Percentiles rank a stretch among this genome's conserved stretches.
These are phyloP conservation scores for Isabelozyma pseudorhagii DNA, from an alignment of 805 yeast species.

Conservation along the genomic window DNA sequence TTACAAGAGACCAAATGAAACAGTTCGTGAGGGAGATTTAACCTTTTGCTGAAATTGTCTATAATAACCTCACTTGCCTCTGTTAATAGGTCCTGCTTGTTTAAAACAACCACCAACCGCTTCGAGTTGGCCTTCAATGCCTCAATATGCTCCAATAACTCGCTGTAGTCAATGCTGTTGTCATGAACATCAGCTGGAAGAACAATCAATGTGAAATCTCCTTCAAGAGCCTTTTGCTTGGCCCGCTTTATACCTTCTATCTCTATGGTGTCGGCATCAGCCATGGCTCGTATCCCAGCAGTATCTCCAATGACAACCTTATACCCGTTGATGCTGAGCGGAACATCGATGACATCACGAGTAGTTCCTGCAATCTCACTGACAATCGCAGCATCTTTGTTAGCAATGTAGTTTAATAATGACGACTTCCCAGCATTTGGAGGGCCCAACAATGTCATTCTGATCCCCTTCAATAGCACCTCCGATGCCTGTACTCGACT, in stretches of 20 bases:
- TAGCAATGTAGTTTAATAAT: slow-evolving; percentile 68
- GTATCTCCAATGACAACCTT: slow-evolving; percentile 87
- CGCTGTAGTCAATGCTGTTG: slow-evolving; percentile 22
- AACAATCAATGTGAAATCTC: slow-evolving; percentile 71
- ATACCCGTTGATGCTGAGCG: slow-evolving; percentile 77
- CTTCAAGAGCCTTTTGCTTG: slow-evolving; percentile 48
- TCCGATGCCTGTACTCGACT: slow-evolving; percentile 53
- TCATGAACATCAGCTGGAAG: slow-evolving; percentile 43
- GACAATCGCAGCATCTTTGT: slow-evolving; percentile 84
- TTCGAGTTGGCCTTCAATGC: slow-evolving; percentile 23
- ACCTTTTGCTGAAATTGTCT: slow-evolving; percentile 3
- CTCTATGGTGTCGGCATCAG: slow-evolving; percentile 58
- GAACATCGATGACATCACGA: slow-evolving; percentile 79
- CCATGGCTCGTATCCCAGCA: slow-evolving; percentile 71
- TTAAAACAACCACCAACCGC: slow-evolving; percentile 46
- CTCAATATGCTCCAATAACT: slow-evolving; percentile 37
- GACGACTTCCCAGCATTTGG: slow-evolving; percentile 98
- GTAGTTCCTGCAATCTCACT: slow-evolving; percentile 93
- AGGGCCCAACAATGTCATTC: slow-evolving; percentile 75
- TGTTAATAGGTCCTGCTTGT: slow-evolving; percentile 55
- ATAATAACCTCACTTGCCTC: slow-evolving; percentile 11
- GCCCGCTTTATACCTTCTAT: slow-evolving; percentile 82
- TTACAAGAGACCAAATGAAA: slow-evolving; percentile 56
- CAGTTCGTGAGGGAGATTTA: slow-evolving; percentile 9
- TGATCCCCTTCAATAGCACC: slow-evolving; percentile 68